These are phyloP conservation scores for Cucurbita maxima DNA, from an alignment of 306 rosid genomes.

Conservation along the genomic window DNA sequence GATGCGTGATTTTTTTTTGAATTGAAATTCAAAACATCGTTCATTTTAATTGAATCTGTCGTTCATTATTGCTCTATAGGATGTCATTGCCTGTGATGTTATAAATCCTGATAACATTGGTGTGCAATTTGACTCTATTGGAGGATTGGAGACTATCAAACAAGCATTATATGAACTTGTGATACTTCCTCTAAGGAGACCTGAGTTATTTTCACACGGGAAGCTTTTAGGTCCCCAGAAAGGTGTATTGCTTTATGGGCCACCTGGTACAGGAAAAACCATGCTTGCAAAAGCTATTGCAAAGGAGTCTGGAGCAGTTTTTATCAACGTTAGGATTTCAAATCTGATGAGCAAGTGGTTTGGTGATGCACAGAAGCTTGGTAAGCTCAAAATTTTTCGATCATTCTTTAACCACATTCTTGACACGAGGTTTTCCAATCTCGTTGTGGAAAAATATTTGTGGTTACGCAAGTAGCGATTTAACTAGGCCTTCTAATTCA, in stretches of 20 bases:
- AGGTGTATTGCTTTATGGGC: slow-evolving; percentile 87
- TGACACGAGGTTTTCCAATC: neutral
- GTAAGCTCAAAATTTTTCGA: slow-evolving; percentile 24
- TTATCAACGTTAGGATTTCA: slow-evolving; percentile 81
- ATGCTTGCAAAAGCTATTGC: slow-evolving; percentile 99
- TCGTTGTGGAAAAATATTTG: neutral
- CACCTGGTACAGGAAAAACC: slow-evolving; percentile 98
- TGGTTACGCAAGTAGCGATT: neutral
- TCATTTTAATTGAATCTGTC: neutral
- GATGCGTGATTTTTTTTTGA: neutral
- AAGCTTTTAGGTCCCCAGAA: slow-evolving; percentile 94
- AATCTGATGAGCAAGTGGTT: slow-evolving; percentile 99
- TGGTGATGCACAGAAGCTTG: slow-evolving; percentile 97
- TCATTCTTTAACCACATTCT: neutral
- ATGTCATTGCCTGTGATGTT: slow-evolving; percentile 92
- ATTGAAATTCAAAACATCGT: neutral
- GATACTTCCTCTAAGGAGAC: slow-evolving; percentile 79
- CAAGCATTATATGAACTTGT: slow-evolving; percentile 75
- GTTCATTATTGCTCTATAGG: slow-evolving; percentile 28
- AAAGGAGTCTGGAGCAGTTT: slow-evolving; percentile 89
- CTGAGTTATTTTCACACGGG: slow-evolving; percentile 67
- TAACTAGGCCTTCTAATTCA: neutral
- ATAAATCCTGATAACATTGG: slow-evolving; percentile 88
- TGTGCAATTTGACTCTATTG: slow-evolving; percentile 76
- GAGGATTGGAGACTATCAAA: slow-evolving; percentile 75